These are phyloP conservation scores for Coelastrella sp. DNA, from an alignment of 139 green algal species.

Conservation along the genomic window DNA sequence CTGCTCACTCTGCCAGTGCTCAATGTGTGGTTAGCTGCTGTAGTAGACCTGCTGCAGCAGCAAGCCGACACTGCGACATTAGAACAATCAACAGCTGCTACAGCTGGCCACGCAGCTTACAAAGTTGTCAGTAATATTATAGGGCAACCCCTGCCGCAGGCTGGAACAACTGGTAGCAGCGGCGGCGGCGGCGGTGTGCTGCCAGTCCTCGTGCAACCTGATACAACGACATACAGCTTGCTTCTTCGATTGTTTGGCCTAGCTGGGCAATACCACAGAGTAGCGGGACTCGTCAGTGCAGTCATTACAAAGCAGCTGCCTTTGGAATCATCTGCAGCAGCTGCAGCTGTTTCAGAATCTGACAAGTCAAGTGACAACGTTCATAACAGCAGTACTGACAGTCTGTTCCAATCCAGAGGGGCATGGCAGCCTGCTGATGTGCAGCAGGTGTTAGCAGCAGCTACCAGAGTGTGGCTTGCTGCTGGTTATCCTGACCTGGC, in stretches of 20 bases:
- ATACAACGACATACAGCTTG: slow-evolving; percentile 1
- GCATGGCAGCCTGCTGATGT: background rate
- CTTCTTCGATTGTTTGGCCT: slow-evolving; percentile 1
- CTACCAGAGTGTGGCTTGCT: background rate
- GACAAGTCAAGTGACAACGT: background rate
- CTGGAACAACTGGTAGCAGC: background rate
- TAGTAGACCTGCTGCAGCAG: slow-evolving; percentile 1
- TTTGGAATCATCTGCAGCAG: background rate
- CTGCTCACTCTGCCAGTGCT: slow-evolving; percentile 12
- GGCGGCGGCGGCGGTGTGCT: background rate
- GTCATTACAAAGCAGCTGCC: background rate
- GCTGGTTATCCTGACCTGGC: background rate
- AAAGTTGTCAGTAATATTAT: background rate
- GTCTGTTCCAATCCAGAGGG: no score
- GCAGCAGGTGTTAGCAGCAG: background rate
- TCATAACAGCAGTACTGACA: background rate
- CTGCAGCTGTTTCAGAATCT: background rate
- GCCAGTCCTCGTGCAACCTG: background rate
- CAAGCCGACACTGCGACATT: background rate
- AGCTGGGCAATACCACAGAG: background rate
- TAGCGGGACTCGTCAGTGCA: background rate
- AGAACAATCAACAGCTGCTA: background rate
- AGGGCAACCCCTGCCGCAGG: background rate
- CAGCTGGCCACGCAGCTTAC: background rate
- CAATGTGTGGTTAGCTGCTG: background rate